A percentile compares a stretch with the other conserved stretches of the same genome.
These are phyloP conservation scores for Primulina eburnea DNA, from an alignment of 257 asterid genomes.

Conservation along the genomic window DNA sequence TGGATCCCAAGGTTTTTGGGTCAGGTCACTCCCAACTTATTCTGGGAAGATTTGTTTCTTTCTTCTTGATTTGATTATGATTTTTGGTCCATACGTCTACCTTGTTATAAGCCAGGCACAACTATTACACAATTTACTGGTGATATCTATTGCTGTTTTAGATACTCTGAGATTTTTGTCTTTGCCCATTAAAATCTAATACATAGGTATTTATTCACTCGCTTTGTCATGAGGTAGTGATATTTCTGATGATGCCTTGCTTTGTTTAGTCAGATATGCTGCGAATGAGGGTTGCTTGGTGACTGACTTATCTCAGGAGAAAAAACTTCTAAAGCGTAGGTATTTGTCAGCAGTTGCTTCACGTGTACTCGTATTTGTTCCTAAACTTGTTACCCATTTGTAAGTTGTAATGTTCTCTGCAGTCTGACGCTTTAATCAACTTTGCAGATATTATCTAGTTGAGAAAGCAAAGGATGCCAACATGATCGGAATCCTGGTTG, in stretches of 20 bases:
- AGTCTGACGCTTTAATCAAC: slow-evolving; percentile 14
- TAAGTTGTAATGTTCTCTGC: slow-evolving; percentile 14
- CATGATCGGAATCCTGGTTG: slow-evolving; percentile 93
- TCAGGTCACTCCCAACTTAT: neutral
- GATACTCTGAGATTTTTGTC: slow-evolving; percentile 17
- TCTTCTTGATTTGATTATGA: too few species aligned
- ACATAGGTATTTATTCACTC: slow-evolving; percentile 3
- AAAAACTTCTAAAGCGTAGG: slow-evolving; percentile 81
- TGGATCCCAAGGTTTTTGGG: neutral
- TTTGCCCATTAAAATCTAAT: slow-evolving; percentile 1
- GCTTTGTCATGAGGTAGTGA: slow-evolving; percentile 6
- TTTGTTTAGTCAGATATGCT: slow-evolving; percentile 84
- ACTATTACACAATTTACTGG: neutral
- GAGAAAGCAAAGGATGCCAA: slow-evolving; percentile 97
- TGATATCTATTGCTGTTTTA: slow-evolving; percentile 1
- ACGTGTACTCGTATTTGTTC: slow-evolving; percentile 11
- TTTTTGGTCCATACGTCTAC: neutral
- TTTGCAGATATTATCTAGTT: slow-evolving; percentile 79
- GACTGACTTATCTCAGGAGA: slow-evolving; percentile 63
- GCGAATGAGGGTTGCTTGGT: slow-evolving; percentile 55
- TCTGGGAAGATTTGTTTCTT: neutral
- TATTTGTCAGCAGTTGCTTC: slow-evolving; percentile 28
- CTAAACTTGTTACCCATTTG: slow-evolving; percentile 16
- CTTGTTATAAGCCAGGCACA: slow-evolving; percentile 15
- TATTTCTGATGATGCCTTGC: slow-evolving; percentile 27